Base-by-base conservation (phyloP, 2,329 filamentous ascomycete species). In the Stachybotrys elegans region DNA sequence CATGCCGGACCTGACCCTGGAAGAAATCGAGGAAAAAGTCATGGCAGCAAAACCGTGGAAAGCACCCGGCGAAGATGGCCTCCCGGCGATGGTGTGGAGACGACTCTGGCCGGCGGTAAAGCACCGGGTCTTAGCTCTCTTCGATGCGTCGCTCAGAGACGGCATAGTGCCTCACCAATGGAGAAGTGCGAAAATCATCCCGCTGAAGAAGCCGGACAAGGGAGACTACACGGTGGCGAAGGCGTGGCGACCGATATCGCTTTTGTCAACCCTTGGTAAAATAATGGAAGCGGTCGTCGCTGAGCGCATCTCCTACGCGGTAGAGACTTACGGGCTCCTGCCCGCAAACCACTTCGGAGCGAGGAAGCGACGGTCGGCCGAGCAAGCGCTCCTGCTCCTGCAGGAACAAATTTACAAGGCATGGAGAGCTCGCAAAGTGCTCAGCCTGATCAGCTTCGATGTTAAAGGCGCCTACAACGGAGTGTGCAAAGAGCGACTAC, bases 391-490 rank as follows among this genome's bases (percentile, higher is more conserved):
- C 4, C 13, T 51, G 17, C 36, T 51, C 11, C 35, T 40, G 17
- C 42, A 48, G 22, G 45, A 48, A 34, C 27, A 40, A 12, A 25
- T 25, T 37, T 48, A 43, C 42, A 22, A 25, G 6, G 47, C 32
- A 5, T 48, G 41, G 47, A 16, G 46, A 16, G 21, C 17, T 9
- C 19, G 22, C 19, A 20, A 22, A 25, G 37, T 48, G 34, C 39
- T 66, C 8, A 63, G 59, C 32, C 53, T 68, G 13, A 50, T 65
- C 37, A 63, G 57, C 44, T 68, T 68, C 42, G 59, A 69, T 49
- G 53, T 70, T 4, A 68, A 69, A 48, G 63, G 66, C 17, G 65
- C 62, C 42, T 69, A 65, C 46, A 68, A 69, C 41, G 56, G 66
- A 13, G 61, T 69, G 16, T 63, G 48, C 25, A 64, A 63, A 43